Evolutionary conservation across 352 stramenopile species (phyloP), one percentile per base, ranked within the genome.

Genomic region (Phytophthora sansomeana): DNA sequence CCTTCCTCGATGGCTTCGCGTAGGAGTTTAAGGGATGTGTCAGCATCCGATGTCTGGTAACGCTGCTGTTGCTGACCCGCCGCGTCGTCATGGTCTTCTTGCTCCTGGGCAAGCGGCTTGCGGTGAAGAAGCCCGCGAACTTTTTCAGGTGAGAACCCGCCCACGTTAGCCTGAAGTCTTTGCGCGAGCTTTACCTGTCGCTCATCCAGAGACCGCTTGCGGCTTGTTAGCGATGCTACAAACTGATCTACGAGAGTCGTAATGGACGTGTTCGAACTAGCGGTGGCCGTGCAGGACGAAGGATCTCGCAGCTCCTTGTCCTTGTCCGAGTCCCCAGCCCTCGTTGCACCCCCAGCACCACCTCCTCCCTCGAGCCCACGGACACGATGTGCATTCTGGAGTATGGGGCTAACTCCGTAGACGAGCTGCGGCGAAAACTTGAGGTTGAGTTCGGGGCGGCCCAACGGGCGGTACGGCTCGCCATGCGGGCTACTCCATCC

Each of bases 401-500:
- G 54, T 51, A 75, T 60, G 26, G 47, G 35, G 48, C 51, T 78
- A 33, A 65, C 49, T 13, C 73, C 67, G 49, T 80, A 51, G 4
- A 76, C 55, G 11, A 91, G 69, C 19, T 80, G 81, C 3, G 83
- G 83, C 5, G 80, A 85, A 49, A 89, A 80, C 51, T 90, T 91
- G 56, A 93, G 80, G 30, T 65, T 76, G 29, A 93, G 67, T 41
- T 92, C 73, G 1, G 85, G 85, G 33, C 84, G 87, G 4, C 85
- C 85, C 6, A 93, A 67, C 13, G 83, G 85, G 0, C 81, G 72
- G 44, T 92, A 93, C 1, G 85, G 85, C 60, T 92, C 77, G 5
- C 83, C 83, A 48, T 89, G 75, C 7, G 85, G 85, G 57, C 85
- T 92, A 39, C 80, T 84, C 85, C 85, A 93, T 5, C 85, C 85